Conservation (phyloP, 441 rosid species). For the Mallotus repandus region DNA sequence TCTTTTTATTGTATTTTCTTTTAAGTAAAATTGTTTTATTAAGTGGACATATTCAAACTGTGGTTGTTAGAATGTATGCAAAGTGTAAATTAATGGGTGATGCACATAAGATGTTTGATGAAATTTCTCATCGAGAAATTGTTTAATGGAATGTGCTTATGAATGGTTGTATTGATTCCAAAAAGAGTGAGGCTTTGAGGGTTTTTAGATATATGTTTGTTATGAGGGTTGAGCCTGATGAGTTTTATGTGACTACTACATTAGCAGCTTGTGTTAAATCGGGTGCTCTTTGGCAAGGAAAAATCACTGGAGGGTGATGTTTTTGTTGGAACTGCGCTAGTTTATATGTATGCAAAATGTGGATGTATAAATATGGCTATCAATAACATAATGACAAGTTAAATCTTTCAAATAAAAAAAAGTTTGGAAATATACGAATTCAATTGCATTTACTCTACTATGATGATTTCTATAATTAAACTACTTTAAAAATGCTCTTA, state of each 20-base stretch:
- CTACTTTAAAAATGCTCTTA: too few species aligned
- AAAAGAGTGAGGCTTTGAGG: slow-evolving; percentile 36
- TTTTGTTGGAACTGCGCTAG: slow-evolving; percentile 50
- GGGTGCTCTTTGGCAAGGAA: slow-evolving; percentile 48
- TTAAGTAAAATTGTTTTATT: too few species aligned
- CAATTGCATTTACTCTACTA: too few species aligned
- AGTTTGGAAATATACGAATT: too few species aligned
- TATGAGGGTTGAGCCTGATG: slow-evolving; percentile 46
- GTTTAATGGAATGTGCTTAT: slow-evolving; percentile 58
- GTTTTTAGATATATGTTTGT: slow-evolving; percentile 47
- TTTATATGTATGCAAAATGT: slow-evolving; percentile 63
- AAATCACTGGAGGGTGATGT: slow-evolving; percentile 35
- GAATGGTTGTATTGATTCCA: slow-evolving; percentile 39
- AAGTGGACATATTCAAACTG: too few species aligned
- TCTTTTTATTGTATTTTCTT: too few species aligned
- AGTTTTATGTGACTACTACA: slow-evolving; percentile 45
- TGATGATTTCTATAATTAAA: too few species aligned
- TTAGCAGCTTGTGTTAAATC: slow-evolving; percentile 54
- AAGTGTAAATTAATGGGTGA: too few species aligned
- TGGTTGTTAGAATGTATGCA: too few species aligned
- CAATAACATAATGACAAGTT: too few species aligned
- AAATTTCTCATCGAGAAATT: slow-evolving; percentile 48
- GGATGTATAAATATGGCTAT: slow-evolving; percentile 47
- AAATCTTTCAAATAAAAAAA: too few species aligned
- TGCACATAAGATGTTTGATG: slow-evolving; percentile 23